Conservation (phyloP, 176 grass and related monocot species). For the Rhynchospora breviuscula region DNA sequence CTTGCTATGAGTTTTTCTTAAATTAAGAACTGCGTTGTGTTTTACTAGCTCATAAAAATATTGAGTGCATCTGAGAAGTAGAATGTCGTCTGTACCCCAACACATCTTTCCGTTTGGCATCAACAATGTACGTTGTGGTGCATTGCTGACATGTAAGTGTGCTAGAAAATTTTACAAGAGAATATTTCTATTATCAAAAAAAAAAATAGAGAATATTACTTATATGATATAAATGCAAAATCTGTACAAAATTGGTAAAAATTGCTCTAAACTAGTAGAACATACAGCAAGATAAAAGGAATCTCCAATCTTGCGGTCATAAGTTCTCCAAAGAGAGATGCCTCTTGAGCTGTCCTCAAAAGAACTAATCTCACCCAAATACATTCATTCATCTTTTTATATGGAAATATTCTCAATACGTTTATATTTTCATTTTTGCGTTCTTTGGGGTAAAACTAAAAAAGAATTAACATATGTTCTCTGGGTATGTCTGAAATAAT, state of each 20-base stretch:
- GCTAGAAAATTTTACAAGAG: slow-evolving; percentile 37
- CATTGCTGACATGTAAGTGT: slow-evolving; percentile 89
- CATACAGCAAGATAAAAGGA: slow-evolving; percentile 54
- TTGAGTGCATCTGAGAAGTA: neutral
- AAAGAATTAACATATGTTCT: neutral
- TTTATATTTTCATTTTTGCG: too few species aligned
- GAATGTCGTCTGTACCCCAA: too few species aligned
- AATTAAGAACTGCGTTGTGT: neutral
- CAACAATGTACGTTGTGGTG: slow-evolving; percentile 76
- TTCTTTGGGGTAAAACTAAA: neutral
- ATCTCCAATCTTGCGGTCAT: slow-evolving; percentile 69
- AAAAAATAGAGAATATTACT: neutral
- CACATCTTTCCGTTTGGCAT: slow-evolving; percentile 71
- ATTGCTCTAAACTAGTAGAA: slow-evolving; percentile 21
- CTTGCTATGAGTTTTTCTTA: too few species aligned
- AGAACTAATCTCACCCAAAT: slow-evolving; percentile 88
- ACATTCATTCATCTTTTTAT: slow-evolving; percentile 96
- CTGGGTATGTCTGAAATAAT: neutral
- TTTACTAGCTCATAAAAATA: neutral
- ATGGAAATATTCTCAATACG: neutral
- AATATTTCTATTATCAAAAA: neutral
- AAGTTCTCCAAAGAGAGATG: slow-evolving; percentile 65
- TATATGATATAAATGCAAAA: neutral
- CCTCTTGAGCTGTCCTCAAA: slow-evolving; percentile 61
- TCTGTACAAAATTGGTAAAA: neutral